Percentiles rank a stretch among this genome's conserved stretches.
These are phyloP conservation scores for Leccinum variicolor DNA, from an alignment of 768 basidiomycete genomes.

Conservation along the genomic window DNA sequence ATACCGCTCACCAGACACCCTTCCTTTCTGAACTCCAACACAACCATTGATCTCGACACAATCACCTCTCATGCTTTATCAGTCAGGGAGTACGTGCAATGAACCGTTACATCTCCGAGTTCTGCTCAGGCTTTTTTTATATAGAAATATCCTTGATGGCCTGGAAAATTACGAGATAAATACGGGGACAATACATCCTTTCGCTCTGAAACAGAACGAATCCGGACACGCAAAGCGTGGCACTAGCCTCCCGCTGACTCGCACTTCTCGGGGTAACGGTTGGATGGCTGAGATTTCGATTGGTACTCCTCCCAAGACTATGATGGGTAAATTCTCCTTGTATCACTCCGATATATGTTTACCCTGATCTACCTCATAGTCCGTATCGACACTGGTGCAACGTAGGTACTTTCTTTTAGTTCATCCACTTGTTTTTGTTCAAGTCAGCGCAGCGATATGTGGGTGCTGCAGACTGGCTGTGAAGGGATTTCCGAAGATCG, in stretches of 20 bases:
- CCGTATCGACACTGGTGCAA: too few relatives aligned
- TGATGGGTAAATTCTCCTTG: neutral
- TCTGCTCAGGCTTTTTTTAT: neutral
- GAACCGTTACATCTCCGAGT: neutral
- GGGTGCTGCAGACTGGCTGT: too few relatives aligned
- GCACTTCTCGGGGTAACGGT: too few relatives aligned
- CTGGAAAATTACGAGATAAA: neutral
- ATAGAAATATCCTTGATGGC: neutral
- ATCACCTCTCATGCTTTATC: neutral
- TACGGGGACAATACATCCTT: neutral
- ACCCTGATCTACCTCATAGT: neutral
- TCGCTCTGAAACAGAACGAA: neutral
- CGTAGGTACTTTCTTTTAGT: too few relatives aligned
- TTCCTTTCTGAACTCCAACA: neutral
- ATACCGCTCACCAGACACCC: neutral
- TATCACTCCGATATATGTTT: neutral
- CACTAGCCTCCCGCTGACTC: neutral
- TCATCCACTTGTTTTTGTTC: too few relatives aligned
- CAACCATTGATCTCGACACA: neutral
- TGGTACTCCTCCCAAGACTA: neutral
- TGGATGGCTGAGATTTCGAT: neutral
- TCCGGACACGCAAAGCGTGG: neutral
- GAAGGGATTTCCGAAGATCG: too few relatives aligned
- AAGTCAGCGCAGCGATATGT: too few relatives aligned
- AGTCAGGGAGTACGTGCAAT: neutral